Evolutionary conservation across 2,329 filamentous ascomycete species (phyloP), one percentile per base, ranked within the genome.

Genomic region (Clarireedia homoeocarpa): DNA sequence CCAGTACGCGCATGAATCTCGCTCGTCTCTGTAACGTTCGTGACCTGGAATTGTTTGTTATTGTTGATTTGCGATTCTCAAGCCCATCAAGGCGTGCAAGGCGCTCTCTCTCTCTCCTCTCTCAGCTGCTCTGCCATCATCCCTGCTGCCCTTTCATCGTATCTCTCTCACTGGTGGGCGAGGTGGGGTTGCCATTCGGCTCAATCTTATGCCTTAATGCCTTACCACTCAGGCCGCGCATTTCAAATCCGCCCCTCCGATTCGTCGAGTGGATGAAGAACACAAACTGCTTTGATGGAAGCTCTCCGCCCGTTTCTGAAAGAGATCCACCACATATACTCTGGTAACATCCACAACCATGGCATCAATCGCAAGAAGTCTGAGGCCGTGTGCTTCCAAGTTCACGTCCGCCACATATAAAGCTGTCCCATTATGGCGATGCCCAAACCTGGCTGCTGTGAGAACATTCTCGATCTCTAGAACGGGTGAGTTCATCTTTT

Each of bases 291-390:
- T 47, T n/a, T 47, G 24, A 47, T 17, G 15, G n/a, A 50, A 40
- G 24, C 36, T 50, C 45, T 50, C 40, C 24, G 38, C 38, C 26
- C 30, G 7, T 44, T 44, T 44, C 40, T 14, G n/a, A 7, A 12
- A 40, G 39, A 48, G 10, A 39, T 53, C 51, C 14, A 48, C 42
- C 52, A 47, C 52, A 50, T 47, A 20, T 24, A 23, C 20, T 15
- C 15, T 23, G 17, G 14, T 14, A 7, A 45, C 23, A 38, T 23
- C 26, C 24, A 55, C 39, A 15, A 45, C 67, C 71, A 83, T 83
- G 81, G 80, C 82, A 63, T 84, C 82, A 73, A 79, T 85, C 72
- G 76, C 77, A 67, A 76, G 80, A 66, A 62, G 66, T 65, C 59
- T 71, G 65, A 64, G 73, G 65, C 72, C 72, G 69, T 64, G 63